These are phyloP conservation scores for Sicyos baderoa DNA, from an alignment of 306 rosid genomes.

Conservation along the genomic window DNA sequence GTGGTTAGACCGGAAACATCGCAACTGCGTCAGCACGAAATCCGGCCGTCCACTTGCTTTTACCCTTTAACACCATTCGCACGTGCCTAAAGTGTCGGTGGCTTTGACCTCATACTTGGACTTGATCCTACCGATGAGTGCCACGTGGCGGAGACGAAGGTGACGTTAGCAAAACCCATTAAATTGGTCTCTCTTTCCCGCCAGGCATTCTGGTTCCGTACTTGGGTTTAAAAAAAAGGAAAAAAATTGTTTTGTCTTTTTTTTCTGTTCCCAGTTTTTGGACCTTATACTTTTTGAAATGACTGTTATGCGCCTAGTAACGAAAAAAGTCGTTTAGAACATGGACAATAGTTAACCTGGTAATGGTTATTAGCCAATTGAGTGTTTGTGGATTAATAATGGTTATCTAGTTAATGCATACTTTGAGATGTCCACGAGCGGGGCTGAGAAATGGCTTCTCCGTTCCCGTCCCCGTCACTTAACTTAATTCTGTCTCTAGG, in stretches of 20 bases:
- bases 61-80: no score
- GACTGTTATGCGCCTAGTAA: not conserved
- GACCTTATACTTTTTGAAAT: not conserved
- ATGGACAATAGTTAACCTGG: no score
- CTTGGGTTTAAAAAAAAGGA: no score
- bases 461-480: no score
- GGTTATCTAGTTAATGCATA: no score
- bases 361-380: no score
- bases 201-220: not conserved
- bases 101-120: not conserved
- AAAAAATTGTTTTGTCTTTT: not conserved
- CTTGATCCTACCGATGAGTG: not conserved
- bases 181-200: not conserved
- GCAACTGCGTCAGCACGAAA: conserved; percentile 15
- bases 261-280: not conserved
- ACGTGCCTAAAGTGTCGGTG: conserved; percentile 16
- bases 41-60: conserved; percentile 12
- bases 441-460: no score
- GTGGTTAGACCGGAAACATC: conserved; percentile 1
- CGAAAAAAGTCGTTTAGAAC: no score
- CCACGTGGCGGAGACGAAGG: not conserved
- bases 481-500: no score
- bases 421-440: no score
- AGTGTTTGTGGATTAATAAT: no score
- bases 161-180: not conserved